phyloP scores from a whole-genome alignment of 1,284 basidiomycete genomes.

The Austropuccinia psidii region DNA sequence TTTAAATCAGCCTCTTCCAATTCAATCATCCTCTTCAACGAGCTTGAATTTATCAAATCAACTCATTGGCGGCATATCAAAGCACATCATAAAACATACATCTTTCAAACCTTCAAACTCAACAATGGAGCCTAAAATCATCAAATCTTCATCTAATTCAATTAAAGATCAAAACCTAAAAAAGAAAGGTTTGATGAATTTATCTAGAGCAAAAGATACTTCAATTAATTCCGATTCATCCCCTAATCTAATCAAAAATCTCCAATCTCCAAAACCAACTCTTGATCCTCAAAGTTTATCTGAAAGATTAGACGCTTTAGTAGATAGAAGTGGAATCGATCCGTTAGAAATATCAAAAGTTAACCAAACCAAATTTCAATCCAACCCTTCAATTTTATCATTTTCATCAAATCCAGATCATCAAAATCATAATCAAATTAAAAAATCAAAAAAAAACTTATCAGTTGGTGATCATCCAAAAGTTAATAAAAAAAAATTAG shows the following conservation, averaged over 20 bases:
- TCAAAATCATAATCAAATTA: background rate
- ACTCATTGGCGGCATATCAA: background rate
- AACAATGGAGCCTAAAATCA: background rate
- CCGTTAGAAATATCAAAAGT: background rate
- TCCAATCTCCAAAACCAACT: background rate
- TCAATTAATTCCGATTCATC: background rate
- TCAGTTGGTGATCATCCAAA: background rate
- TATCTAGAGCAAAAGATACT: background rate
- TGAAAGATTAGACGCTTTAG: background rate
- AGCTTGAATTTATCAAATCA: background rate
- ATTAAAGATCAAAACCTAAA: background rate
- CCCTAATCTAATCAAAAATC: background rate
- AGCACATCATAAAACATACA: background rate
- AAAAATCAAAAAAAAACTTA: background rate
- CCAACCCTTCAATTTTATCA: background rate
- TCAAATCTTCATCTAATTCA: background rate
- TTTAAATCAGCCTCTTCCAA: background rate
- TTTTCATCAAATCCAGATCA: too few relatives aligned
- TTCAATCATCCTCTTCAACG: background rate
- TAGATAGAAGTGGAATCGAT: conserved; percentile 9
- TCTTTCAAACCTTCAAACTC: background rate
- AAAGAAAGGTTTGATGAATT: background rate
- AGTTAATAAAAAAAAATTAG: background rate
- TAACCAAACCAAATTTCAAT: background rate
- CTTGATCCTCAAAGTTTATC: conserved; percentile 2